Evolutionary conservation across 2,329 filamentous ascomycete genomes (phyloP), one percentile per base, ranked within the genome.

Genomic region (Stagonosporopsis vannaccii): DNA sequence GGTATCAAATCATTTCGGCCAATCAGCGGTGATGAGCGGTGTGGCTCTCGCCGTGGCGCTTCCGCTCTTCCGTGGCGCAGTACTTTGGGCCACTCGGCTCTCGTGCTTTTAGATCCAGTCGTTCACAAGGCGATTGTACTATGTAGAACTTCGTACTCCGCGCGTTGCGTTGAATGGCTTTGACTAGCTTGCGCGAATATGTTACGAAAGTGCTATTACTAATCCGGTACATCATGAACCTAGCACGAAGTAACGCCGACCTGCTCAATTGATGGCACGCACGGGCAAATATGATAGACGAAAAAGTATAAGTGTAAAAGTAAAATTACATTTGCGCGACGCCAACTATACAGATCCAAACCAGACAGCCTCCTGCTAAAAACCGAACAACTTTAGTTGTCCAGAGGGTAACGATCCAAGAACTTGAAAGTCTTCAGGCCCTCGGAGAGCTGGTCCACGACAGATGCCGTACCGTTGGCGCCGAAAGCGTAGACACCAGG

Each of bases 341-440:
- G 30, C 13, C 13, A n/a, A 32, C 30, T 32, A 32, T 30, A 30
- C 28, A 42, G 46, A 41, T 30, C 46, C 12, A 26, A 28, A 13
- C 43, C 26, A 20, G 7, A 51, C 28, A 5, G 32, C 4, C 12
- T 22, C 4, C 9, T 19, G 26, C 15, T 11, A 19, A 25, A 15
- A 12, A 23, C 28, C 28, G 15, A 32, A 32, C 13, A 6, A n/a
- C 12, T 12, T 43, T 62, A 65, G 47, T 51, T 40, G 63, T 90
- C 88, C 60, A 85, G 43, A 1, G 86, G 79, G 66, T 89, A 90
- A 3, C 88, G 80, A 58, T 85, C 82, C 30, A 87, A 78, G 66
- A 90, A 90, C 77, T 85, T 89, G 62, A 89, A 91, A 2, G 77
- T 83, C 54, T 79, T 80, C 64, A 91, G 75, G 0, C 87, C 88